A percentile compares a stretch with the other conserved stretches of the same genome.
Evolutionary conservation across 441 rosid species (phyloP).

Genomic region (Populus trichocarpa): DNA sequence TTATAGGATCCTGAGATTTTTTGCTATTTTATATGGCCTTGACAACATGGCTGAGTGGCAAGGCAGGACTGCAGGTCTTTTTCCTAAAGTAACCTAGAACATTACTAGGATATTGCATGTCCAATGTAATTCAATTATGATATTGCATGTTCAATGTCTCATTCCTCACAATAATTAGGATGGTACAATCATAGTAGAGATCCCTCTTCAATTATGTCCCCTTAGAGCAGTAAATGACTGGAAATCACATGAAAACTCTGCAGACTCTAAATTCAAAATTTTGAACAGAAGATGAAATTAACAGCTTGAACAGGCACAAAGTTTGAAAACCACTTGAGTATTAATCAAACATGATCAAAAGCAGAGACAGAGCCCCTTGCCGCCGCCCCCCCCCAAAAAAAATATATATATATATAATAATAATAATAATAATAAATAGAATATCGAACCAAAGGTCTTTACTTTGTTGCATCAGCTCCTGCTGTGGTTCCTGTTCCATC

Average conservation of each 20-base stretch:
- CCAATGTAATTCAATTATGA: too few relatives aligned
- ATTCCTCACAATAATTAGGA: too few relatives aligned
- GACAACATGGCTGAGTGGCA: neutral
- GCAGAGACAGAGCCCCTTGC: neutral
- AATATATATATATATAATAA: neutral
- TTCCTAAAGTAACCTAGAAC: neutral
- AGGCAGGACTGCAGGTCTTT: slow-evolving; percentile 11
- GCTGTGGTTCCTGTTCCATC: slow-evolving; percentile 49
- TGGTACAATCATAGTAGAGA: too few relatives aligned
- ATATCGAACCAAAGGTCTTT: slow-evolving; percentile 22
- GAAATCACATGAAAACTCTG: too few relatives aligned
- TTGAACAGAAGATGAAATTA: slow-evolving; percentile 7
- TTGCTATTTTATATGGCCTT: neutral
- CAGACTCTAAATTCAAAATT: neutral
- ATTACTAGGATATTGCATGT: too few relatives aligned
- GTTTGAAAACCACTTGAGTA: neutral
- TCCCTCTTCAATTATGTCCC: too few relatives aligned
- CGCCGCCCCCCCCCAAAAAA: neutral
- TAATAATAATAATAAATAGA: neutral
- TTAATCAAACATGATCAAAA: neutral
- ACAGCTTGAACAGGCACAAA: neutral
- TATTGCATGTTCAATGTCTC: too few relatives aligned
- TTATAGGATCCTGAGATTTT: slow-evolving; percentile 1
- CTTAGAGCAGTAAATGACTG: too few relatives aligned
- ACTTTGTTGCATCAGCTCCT: slow-evolving; percentile 94